A percentile compares a stretch with the other conserved stretches of the same genome.
phyloP scores from a whole-genome alignment of 352 stramenopile species.

The Pythium oligandrum region DNA sequence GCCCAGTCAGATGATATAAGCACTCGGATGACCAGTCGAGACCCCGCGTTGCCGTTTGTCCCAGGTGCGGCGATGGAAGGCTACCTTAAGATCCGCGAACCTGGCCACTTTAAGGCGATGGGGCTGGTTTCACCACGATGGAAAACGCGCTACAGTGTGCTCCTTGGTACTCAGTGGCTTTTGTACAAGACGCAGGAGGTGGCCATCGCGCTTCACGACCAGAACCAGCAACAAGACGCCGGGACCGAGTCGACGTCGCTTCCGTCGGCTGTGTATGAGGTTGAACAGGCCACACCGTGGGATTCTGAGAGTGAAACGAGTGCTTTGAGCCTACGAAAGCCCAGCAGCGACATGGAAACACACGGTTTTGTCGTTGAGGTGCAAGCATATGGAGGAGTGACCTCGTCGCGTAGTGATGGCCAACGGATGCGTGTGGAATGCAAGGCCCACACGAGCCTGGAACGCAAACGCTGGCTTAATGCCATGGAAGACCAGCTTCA shows the following conservation, averaged over 20 bases:
- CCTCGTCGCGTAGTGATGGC: conserved; percentile 7
- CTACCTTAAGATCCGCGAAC: conserved; percentile 43
- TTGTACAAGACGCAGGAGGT: conserved; percentile 66
- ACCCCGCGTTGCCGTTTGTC: conserved; percentile 53
- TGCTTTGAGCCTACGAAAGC: not conserved
- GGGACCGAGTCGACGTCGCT: conserved; percentile 9
- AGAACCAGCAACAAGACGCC: conserved; percentile 12
- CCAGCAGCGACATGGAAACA: conserved; percentile 15
- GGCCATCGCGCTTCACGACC: conserved; percentile 24
- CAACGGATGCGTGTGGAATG: conserved; percentile 29
- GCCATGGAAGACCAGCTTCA: conserved; percentile 51
- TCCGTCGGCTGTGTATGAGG: conserved; percentile 50
- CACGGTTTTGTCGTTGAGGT: conserved; percentile 21
- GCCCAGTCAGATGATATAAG: too few relatives aligned
- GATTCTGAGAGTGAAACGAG: not conserved
- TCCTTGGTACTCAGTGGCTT: conserved; percentile 66
- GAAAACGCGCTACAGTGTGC: conserved; percentile 62
- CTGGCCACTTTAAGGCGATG: conserved; percentile 6
- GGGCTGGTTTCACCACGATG: conserved; percentile 33
- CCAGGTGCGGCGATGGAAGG: conserved; percentile 64
- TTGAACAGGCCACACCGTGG: conserved; percentile 26
- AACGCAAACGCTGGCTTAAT: conserved; percentile 67
- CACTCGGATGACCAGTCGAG: conserved; percentile 20
- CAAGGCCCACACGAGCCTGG: conserved; percentile 52
- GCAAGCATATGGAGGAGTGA: conserved; percentile 2